phyloP scores from a whole-genome alignment of 495 filamentous ascomycete species.

The Pseudoneurospora amorphoporcata region DNA sequence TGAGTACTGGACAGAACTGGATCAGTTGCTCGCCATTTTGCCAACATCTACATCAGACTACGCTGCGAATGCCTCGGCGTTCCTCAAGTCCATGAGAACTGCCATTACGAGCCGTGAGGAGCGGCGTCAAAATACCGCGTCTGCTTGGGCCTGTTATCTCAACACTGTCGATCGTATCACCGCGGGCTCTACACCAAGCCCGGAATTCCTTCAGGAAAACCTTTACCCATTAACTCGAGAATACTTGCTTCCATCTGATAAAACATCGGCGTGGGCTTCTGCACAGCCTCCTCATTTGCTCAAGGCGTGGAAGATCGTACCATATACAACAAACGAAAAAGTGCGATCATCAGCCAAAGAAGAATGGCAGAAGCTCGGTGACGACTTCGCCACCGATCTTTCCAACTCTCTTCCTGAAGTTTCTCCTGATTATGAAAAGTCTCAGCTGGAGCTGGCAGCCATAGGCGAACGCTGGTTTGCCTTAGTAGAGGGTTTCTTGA shows the following conservation, averaged over 20 bases:
- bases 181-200: slow-evolving; percentile 19
- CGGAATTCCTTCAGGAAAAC: slow-evolving; percentile 34
- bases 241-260: slow-evolving; percentile 27
- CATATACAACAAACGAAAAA: slow-evolving; percentile 14
- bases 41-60: slow-evolving; percentile 42
- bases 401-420: slow-evolving; percentile 65
- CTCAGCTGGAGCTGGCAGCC: slow-evolving; percentile 53
- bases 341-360: slow-evolving; percentile 4
- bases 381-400: slow-evolving; percentile 49
- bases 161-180: slow-evolving; percentile 42
- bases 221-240: slow-evolving; percentile 30
- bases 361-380: slow-evolving; percentile 45
- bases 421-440: slow-evolving; percentile 60
- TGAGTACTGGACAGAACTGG: slow-evolving; percentile 61
- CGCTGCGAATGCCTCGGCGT: slow-evolving; percentile 36
- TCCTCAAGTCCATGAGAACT: slow-evolving; percentile 54
- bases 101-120: slow-evolving; percentile 69
- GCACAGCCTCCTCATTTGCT: slow-evolving; percentile 20
- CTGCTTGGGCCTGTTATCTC: slow-evolving; percentile 68
- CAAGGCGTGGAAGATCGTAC: slow-evolving; percentile 19
- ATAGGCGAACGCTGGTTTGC: slow-evolving; percentile 54
- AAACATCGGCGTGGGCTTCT: slow-evolving; percentile 23
- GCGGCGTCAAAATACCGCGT: slow-evolving; percentile 48
- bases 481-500: slow-evolving; percentile 38
- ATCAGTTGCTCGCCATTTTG: slow-evolving; percentile 47